phyloP scores from a whole-genome alignment of 306 rosid genomes.

The Betula pendula region DNA sequence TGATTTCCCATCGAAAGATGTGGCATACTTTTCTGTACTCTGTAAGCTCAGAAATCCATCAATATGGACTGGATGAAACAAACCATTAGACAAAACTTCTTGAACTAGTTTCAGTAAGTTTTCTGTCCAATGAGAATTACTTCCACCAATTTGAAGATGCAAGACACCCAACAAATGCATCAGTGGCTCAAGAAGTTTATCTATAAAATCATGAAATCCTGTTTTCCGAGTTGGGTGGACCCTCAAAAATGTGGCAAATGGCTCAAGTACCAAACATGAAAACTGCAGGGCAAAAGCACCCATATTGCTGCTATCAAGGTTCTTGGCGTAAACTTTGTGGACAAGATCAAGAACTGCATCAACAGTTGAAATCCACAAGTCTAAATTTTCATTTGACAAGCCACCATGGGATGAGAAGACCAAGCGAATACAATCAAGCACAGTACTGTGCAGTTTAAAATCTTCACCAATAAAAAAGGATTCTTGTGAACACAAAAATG shows the following conservation, averaged over 20 bases:
- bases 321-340: conserved; percentile 38
- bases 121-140: conserved; percentile 41
- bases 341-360: conserved; percentile 57
- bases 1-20: conserved; percentile 42
- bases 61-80: conserved; percentile 73
- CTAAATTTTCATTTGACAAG: conserved; percentile 69
- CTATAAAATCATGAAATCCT: conserved; percentile 67
- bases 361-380: conserved; percentile 63
- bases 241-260: conserved; percentile 75
- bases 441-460: conserved; percentile 45
- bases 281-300: conserved; percentile 50
- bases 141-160: conserved; percentile 41
- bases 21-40: conserved; percentile 52
- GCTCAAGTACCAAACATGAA: conserved; percentile 67
- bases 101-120: conserved; percentile 55
- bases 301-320: conserved; percentile 42
- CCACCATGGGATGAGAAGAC: conserved; percentile 80
- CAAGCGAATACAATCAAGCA: conserved; percentile 65
- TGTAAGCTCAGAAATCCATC: conserved; percentile 72
- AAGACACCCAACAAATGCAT: conserved; percentile 62
- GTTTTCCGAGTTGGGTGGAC: conserved; percentile 62
- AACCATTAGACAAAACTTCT: conserved; percentile 72
- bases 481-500: conserved; percentile 30
- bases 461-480: conserved; percentile 34
- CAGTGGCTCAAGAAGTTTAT: conserved; percentile 79